Evolutionary conservation across 1,284 basidiomycete species (phyloP).

Genomic region (Cryptococcus sp.): DNA sequence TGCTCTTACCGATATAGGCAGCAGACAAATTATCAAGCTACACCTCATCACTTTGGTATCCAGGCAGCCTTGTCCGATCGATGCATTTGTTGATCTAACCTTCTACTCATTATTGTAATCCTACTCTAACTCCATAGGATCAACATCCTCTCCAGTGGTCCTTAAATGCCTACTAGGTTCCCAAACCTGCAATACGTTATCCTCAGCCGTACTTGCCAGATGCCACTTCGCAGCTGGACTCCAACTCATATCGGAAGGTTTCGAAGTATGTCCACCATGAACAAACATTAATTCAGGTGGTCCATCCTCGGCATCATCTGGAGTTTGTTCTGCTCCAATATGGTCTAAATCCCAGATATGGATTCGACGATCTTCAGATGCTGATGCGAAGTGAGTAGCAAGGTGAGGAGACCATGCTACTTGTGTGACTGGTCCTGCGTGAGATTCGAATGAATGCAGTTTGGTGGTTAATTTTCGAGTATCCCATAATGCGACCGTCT

Average conservation of each 20-base stretch:
- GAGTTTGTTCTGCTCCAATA: slow-evolving; percentile 93
- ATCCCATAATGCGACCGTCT: slow-evolving; percentile 90
- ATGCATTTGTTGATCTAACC: background rate
- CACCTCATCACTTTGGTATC: too few species aligned
- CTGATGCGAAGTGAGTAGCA: slow-evolving; percentile 84
- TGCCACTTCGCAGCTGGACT: slow-evolving; percentile 47
- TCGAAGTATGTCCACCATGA: slow-evolving; percentile 65
- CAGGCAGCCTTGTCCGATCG: background rate
- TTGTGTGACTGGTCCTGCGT: slow-evolving; percentile 91
- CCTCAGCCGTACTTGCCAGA: slow-evolving; percentile 50
- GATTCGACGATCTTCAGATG: slow-evolving; percentile 84
- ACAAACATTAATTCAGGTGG: slow-evolving; percentile 88
- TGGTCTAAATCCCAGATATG: slow-evolving; percentile 93
- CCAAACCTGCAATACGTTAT: slow-evolving; percentile 52
- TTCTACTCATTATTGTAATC: background rate
- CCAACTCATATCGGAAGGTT: slow-evolving; percentile 50
- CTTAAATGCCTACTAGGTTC: slow-evolving; percentile 50
- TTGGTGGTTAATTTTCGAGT: slow-evolving; percentile 73
- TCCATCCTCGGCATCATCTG: slow-evolving; percentile 96
- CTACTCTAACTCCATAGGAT: slow-evolving; percentile 46
- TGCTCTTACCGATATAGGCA: too few species aligned
- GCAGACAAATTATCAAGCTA: too few species aligned
- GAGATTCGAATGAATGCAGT: slow-evolving; percentile 86
- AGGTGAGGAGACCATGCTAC: slow-evolving; percentile 94
- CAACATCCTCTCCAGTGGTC: slow-evolving; percentile 43